These are phyloP conservation scores for Phytopythium sindhum DNA, from an alignment of 352 stramenopile genomes.

Conservation along the genomic window DNA sequence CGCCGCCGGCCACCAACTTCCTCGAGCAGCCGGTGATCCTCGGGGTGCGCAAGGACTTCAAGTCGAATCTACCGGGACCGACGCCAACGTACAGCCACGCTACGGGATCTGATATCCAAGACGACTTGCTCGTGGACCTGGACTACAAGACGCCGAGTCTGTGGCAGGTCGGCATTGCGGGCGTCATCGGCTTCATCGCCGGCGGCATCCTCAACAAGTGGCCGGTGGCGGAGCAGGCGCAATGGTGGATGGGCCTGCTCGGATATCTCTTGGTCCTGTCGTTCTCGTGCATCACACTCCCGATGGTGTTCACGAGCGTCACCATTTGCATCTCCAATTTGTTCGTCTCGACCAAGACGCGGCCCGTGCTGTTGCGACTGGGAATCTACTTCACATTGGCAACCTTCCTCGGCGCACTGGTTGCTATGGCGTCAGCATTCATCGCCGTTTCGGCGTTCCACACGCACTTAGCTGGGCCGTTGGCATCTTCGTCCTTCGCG, in stretches of 20 bases:
- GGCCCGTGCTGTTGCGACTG: conserved; percentile 41
- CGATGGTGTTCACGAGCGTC: conserved; percentile 71
- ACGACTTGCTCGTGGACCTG: conserved; percentile 45
- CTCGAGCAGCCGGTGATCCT: conserved; percentile 47
- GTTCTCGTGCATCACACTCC: conserved; percentile 53
- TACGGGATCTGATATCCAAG: conserved; percentile 14
- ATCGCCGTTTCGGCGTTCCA: conserved; percentile 26
- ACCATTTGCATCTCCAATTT: conserved; percentile 59
- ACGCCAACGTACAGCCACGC: conserved; percentile 1
- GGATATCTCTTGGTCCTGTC: conserved; percentile 31
- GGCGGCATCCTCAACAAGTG: conserved; percentile 36
- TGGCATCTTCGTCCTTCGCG: conserved; percentile 17
- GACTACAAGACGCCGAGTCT: conserved; percentile 49
- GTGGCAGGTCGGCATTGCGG: conserved; percentile 28
- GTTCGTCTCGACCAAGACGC: conserved; percentile 47
- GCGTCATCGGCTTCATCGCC: conserved; percentile 27
- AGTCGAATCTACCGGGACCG: conserved; percentile 13
- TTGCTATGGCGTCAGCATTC: conserved; percentile 36
- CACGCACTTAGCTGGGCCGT: conserved; percentile 11
- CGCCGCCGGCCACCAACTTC: conserved; percentile 44
- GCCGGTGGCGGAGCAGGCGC: conserved; percentile 14
- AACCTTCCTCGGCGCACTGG: conserved; percentile 35
- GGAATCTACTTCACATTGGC: conserved; percentile 39
- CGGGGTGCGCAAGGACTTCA: conserved; percentile 29
- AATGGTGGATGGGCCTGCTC: conserved; percentile 40